Evolutionary conservation across 2,329 filamentous ascomycete species (phyloP).

Genomic region (Phialocephala sp.): DNA sequence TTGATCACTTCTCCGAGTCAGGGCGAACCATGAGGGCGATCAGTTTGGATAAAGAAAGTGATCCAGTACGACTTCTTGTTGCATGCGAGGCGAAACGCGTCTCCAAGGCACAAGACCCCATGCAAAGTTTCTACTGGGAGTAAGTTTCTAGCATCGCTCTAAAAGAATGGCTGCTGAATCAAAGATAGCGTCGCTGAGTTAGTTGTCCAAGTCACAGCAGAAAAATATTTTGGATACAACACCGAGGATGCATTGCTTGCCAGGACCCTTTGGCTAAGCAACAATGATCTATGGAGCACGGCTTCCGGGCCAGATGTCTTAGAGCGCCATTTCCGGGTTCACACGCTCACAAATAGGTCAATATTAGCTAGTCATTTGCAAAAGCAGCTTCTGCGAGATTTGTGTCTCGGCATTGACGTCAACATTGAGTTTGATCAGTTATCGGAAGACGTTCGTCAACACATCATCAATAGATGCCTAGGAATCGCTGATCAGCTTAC

Average conservation of each 20-base stretch:
- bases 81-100: conserved; percentile 26
- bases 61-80: conserved; percentile 25
- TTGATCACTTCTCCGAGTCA: conserved; percentile 21
- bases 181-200: conserved; percentile 21
- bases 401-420: conserved; percentile 55
- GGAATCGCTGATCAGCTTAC: conserved; percentile 50
- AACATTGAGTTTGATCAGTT: conserved; percentile 57
- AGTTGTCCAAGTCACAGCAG: conserved; percentile 27
- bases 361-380: conserved; percentile 14
- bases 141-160: neutral
- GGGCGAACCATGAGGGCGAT: conserved; percentile 32
- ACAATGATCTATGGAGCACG: conserved; percentile 44
- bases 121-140: conserved; percentile 28
- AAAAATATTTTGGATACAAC: conserved; percentile 31
- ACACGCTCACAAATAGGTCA: conserved; percentile 11
- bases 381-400: conserved; percentile 49
- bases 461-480: conserved; percentile 52
- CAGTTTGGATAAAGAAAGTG: conserved; percentile 18
- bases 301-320: conserved; percentile 15
- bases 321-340: conserved; percentile 19
- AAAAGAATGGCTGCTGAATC: neutral
- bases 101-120: conserved; percentile 13
- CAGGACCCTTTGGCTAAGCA: conserved; percentile 41
- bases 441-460: conserved; percentile 49
- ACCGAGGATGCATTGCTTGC: conserved; percentile 43